Base-by-base conservation (phyloP, 192 early-diverging fungal species). In the Linnemannia schmuckeri region DNA sequence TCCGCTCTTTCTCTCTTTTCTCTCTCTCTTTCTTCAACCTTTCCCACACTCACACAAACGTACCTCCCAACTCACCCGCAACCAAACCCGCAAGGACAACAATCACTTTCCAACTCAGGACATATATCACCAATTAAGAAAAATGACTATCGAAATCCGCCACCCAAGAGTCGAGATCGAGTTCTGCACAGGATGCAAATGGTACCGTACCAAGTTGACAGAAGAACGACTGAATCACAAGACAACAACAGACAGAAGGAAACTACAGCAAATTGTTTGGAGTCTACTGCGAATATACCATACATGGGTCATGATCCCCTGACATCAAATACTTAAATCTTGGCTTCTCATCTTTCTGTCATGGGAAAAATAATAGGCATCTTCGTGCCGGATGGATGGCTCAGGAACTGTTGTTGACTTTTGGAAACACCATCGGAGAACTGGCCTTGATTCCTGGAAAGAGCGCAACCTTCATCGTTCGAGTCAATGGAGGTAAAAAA, bases 321-420 rank as follows among this genome's bases (percentile, higher is more conserved):
- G 18, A 33, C 41, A 77, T 71, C 22, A 55, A 61, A 15, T 42
- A 20, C 54, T 68, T 38, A 42, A 47, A 44, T 13, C 38, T 35
- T 46, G 27, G 22, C 4, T 57, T 33, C 42, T 49, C 69, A 13
- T 18, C n/a, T 71, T 9, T 57, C 70, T 52, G 8, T 20, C 54
- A 10, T 33, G 41, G 15, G 30, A 7, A 6, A 27, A 41, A 54
- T 24, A 20, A 61, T 66, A 89, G 89, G 89, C 78, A 80, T 41
- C 74, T 89, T 44, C 85, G 89, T 42, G 89, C 84, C 79, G 94
- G 92, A 66, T 95, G 94, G 94, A 90, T 90, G 85, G 93, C 93
- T 18, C 94, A 95, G 66, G 94, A 95, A 75, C 86, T 95, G 22
- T 85, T 95, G 44, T 88, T 92, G 13, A 95, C 94, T 18, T 95